Evolutionary conservation across 495 filamentous ascomycete genomes (phyloP), one percentile per base, ranked within the genome.

Genomic region (Hypoxylon fuscum): DNA sequence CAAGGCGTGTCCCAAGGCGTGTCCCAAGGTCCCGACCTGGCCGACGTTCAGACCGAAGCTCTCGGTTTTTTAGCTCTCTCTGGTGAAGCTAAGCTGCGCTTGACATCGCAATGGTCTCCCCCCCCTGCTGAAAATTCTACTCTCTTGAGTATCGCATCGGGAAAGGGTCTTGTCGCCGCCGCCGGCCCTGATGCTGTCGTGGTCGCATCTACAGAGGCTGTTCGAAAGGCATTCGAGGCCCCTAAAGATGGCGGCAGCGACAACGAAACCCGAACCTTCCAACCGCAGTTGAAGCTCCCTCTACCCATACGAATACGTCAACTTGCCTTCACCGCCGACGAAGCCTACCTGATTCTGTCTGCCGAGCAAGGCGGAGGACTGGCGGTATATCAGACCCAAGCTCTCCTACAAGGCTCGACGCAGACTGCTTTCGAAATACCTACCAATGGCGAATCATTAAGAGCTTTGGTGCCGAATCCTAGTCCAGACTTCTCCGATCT

Each of bases 261-360:
- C 17, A 84, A 81, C 63, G 86, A 90, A 61, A 77, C 86, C 34
- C 89, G 88, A 59, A 69, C 83, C 1, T 97, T 96, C 68, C 81
- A 84, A 40, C 89, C 95, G 21, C 85, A 91, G 59, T 77, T 89
- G 18, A 90, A 81, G 32, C 78, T 98, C 10, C 77, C 87, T 5
- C 76, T 96, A 43, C 85, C 88, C 5, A 82, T 87, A 62, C 83
- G 90, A 64, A 83, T 96, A 40, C 94, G 92, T 4, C 96, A 99
- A 72, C 81, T 98, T 6, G 89, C 88, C 21, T 99, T 98, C 68
- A 92, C 91, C 0, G 84, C 90, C 42, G 88, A 92, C 64, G 96
- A 97, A 70, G 84, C 84, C 48, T 93, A 88, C 54, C 78, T 99
- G 42, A 84, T 97, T 17, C 76, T 98, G 11, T 90, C 90, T 5